A percentile compares a stretch with the other conserved stretches of the same genome.
phyloP scores from a whole-genome alignment of 2,329 filamentous ascomycete species.

The Fonsecaea erecta region DNA sequence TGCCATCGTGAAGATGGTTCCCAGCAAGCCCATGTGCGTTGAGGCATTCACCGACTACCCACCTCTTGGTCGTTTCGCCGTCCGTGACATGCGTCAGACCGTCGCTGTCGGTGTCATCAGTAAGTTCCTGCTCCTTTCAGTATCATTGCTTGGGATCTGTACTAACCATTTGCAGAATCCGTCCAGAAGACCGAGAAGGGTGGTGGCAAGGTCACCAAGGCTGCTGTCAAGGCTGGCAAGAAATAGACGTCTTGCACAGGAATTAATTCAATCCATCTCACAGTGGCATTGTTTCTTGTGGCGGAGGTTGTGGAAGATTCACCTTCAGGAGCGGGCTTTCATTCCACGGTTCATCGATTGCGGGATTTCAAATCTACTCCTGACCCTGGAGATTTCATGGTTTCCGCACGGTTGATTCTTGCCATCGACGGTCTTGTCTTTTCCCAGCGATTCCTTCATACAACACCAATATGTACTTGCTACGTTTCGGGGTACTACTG shows the following conservation, averaged over 20 bases:
- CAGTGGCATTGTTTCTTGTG: constrained; percentile 22
- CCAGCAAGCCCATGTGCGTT: constrained; percentile 99
- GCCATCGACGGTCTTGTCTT: constrained; percentile 14
- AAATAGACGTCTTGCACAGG: constrained; percentile 31
- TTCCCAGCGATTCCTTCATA: constrained; percentile 11
- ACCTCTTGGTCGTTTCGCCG: constrained; percentile 98
- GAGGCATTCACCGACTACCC: constrained; percentile 99
- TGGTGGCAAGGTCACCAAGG: constrained; percentile 63
- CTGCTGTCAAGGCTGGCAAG: constrained; percentile 37
- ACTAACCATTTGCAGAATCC: constrained; percentile 57
- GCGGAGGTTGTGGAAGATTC: constrained; percentile 24
- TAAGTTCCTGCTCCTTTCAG: constrained; percentile 4
- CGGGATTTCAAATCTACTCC: constrained; percentile 9
- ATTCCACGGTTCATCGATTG: constrained; percentile 9
- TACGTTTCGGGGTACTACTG: constrained; percentile 14
- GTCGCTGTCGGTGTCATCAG: constrained; percentile 76
- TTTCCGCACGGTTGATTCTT: constrained; percentile 20
- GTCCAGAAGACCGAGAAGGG: constrained; percentile 46
- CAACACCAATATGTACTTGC: constrained; percentile 18
- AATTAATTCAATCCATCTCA: constrained; percentile 17
- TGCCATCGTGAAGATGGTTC: constrained; percentile 99
- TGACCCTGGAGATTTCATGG: constrained; percentile 23
- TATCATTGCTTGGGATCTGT: constrained; percentile 56
- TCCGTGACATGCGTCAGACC: constrained; percentile 84
- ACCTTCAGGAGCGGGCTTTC: constrained; percentile 17